Base-by-base conservation (phyloP, 371 early-diverging fungal species). In the Mortierella sp. region DNA sequence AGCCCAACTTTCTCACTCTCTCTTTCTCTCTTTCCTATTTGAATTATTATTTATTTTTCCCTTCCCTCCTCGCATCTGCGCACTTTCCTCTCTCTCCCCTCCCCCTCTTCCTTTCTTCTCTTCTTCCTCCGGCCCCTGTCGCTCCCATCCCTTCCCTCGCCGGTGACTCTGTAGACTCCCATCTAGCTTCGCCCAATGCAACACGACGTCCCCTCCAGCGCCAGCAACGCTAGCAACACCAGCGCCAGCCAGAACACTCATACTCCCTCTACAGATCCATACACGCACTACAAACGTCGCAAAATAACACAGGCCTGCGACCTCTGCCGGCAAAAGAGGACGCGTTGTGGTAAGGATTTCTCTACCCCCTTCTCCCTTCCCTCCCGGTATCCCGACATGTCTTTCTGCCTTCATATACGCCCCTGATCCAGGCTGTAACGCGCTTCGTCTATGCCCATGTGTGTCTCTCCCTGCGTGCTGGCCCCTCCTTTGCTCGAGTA, bases 301-400 rank as follows among this genome's bases (percentile, higher is more conserved):
- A 61, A 61, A 29, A 51, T 29, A 15, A 61, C 62, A 3, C 51
- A 61, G 11, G 51, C 62, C 19, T 61, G 62, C 28, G 62, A 61
- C 30, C 50, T 48, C 14, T 61, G 62, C 29, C 62, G 62, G 5
- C 45, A 46, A 44, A 61, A 61, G 47, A 23, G 62, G 51, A 51
- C 62, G 11, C 47, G 50, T n/a, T 61, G 62, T 29, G 62, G 62
- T 61, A 61, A n/a, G 47, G 4, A 14, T 21, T 7, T 15, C 9
- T 53, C 25, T 53, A 19, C 57, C 6, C 26, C 9, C 37, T 37
- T 37, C 3, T 3, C 37, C n/a, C n/a, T n/a, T n/a, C n/a, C n/a
- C n/a, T n/a, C n/a, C n/a, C n/a, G n/a, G n/a, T n/a, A n/a, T n/a
- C 37, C 37, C 37, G 37, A 37, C 37, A 37, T 37, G 3, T 3